Evolutionary conservation across 106 monocot species (phyloP).

Genomic region (Dioscorea alata): DNA sequence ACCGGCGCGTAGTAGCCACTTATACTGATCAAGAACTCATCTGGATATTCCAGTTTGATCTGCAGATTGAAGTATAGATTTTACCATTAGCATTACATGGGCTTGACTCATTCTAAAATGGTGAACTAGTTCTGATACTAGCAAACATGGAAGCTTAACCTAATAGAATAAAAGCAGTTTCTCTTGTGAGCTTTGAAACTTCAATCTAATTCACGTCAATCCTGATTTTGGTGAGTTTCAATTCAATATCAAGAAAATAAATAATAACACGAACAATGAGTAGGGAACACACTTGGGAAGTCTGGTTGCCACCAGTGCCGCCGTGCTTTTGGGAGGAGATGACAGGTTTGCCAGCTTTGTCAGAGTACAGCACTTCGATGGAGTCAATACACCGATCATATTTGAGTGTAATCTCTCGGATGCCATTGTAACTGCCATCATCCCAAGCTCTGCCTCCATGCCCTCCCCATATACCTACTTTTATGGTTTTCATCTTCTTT

Average conservation of each 20-base stretch:
- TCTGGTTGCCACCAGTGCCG: slow-evolving; percentile 13
- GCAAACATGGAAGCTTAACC: no score
- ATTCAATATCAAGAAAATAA: background rate
- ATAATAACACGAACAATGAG: background rate
- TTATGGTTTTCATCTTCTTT: slow-evolving; percentile 13
- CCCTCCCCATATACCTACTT: slow-evolving; percentile 39
- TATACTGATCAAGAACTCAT: slow-evolving; percentile 21
- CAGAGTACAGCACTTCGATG: slow-evolving; percentile 20
- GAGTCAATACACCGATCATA: slow-evolving; percentile 25
- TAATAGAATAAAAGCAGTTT: no score
- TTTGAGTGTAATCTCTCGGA: slow-evolving; percentile 14
- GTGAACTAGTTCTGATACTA: no score
- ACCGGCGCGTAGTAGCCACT: slow-evolving; percentile 17
- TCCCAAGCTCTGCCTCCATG: slow-evolving; percentile 22
- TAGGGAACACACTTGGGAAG: background rate
- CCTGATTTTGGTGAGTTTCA: no score
- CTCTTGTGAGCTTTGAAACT: no score
- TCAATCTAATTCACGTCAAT: no score
- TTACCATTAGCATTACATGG: background rate
- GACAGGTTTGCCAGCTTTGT: slow-evolving; percentile 20
- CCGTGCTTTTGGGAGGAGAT: slow-evolving; percentile 25
- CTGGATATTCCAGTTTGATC: slow-evolving; percentile 21
- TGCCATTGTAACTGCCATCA: slow-evolving; percentile 19
- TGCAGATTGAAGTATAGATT: background rate
- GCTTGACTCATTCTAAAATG: no score